Evolutionary conservation across 495 filamentous ascomycete genomes (phyloP).

Genomic region (Penicillium riverlandense): DNA sequence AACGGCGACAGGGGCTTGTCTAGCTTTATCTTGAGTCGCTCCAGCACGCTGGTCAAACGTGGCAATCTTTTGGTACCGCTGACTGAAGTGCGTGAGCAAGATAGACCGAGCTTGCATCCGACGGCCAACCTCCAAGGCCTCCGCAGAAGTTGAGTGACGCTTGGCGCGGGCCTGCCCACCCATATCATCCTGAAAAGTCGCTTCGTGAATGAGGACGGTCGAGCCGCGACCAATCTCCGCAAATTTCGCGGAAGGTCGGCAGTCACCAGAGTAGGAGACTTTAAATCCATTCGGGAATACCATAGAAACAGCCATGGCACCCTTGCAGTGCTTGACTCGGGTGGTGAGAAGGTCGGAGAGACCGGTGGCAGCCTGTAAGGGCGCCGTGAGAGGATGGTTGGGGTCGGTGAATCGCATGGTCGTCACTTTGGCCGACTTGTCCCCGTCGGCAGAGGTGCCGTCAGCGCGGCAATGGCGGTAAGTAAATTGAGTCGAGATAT

Average conservation of each 20-base stretch:
- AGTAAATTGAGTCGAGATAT: conserved; percentile 17
- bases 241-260: conserved; percentile 67
- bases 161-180: conserved; percentile 72
- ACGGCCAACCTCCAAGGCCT: conserved; percentile 72
- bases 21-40: conserved; percentile 1
- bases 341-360: conserved; percentile 44
- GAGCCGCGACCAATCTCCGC: conserved; percentile 61
- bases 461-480: conserved; percentile 25
- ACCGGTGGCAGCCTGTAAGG: conserved; percentile 35
- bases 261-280: conserved; percentile 88
- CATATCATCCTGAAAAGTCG: conserved; percentile 87
- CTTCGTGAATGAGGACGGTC: conserved; percentile 87
- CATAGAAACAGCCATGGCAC: conserved; percentile 67
- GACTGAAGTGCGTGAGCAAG: conserved; percentile 87
- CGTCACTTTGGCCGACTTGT: conserved; percentile 8
- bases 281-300: conserved; percentile 77
- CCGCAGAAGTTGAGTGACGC: conserved; percentile 78
- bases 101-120: conserved; percentile 70
- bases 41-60: conserved; percentile 12
- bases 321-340: conserved; percentile 67
- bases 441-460: conserved; percentile 18
- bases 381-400: conserved; percentile 18
- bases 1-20: conserved; percentile 10
- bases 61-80: conserved; percentile 82
- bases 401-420: conserved; percentile 20